phyloP scores from a whole-genome alignment of 257 asterid species.

The Phtheirospermum japonicum region DNA sequence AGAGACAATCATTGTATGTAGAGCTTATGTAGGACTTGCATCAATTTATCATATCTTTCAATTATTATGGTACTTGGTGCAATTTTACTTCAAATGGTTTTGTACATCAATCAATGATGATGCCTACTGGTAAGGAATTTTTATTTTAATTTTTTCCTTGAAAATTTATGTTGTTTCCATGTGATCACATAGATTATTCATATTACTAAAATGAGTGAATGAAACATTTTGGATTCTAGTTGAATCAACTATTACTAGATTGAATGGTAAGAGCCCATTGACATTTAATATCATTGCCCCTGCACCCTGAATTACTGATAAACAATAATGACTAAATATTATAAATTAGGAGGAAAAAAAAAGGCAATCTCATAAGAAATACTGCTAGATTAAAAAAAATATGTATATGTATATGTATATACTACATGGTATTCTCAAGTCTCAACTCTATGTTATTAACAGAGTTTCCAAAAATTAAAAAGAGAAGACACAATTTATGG shows the following conservation, averaged over 20 bases:
- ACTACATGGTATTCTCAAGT: background rate
- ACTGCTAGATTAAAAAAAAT: too few species aligned
- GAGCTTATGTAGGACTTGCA: background rate
- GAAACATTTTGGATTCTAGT: background rate
- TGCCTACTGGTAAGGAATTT: too few species aligned
- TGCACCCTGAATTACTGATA: too few species aligned
- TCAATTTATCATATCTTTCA: background rate
- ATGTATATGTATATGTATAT: background rate
- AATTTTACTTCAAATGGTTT: background rate
- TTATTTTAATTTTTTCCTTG: too few species aligned
- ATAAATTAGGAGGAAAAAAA: too few species aligned
- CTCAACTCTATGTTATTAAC: background rate
- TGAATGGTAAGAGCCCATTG: background rate
- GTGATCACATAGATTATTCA: background rate
- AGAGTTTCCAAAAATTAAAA: slow-evolving; percentile 3
- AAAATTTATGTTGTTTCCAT: background rate
- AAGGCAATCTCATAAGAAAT: too few species aligned
- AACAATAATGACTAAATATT: too few species aligned
- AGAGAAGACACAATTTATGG: slow-evolving; percentile 8
- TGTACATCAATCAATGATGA: too few species aligned
- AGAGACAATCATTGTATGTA: background rate
- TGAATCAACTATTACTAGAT: background rate
- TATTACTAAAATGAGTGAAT: background rate
- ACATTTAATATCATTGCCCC: background rate
- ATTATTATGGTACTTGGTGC: background rate